Percentiles rank a stretch among this genome's conserved stretches.
phyloP scores from a whole-genome alignment of 2,329 filamentous ascomycete genomes.

The Fusarium sp. region DNA sequence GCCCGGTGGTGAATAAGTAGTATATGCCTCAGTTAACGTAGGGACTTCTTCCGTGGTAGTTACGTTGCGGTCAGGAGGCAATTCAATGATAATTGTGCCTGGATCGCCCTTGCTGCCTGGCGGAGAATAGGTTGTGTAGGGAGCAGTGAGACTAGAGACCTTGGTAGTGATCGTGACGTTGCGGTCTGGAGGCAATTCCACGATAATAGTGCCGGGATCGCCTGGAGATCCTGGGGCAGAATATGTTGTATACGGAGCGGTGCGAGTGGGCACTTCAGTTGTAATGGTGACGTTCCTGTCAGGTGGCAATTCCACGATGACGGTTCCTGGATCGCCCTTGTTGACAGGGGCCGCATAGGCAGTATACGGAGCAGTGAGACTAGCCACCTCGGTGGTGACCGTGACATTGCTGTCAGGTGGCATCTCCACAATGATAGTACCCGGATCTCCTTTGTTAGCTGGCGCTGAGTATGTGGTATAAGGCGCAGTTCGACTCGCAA shows the following conservation, averaged over 20 bases:
- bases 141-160: conserved; percentile 6
- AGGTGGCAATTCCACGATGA: conserved; percentile 5
- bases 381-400: neutral
- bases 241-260: conserved; percentile 9
- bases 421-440: neutral
- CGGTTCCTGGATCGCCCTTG: conserved; percentile 7
- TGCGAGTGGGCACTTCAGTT: neutral
- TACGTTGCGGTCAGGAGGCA: conserved; percentile 10
- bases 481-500: neutral
- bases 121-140: conserved; percentile 3
- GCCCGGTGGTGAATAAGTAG: conserved; percentile 9
- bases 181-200: conserved; percentile 10
- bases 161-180: conserved; percentile 20
- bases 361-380: neutral
- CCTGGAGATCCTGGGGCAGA: conserved; percentile 2
- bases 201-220: conserved; percentile 14
- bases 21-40: conserved; percentile 1
- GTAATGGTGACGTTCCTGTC: conserved; percentile 17
- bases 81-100: conserved; percentile 19
- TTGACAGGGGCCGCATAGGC: neutral
- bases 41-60: conserved; percentile 2
- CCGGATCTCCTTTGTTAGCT: neutral
- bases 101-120: conserved; percentile 8
- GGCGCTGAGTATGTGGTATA: neutral
- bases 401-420: conserved; percentile 1